Evolutionary conservation across 768 basidiomycete species (phyloP).

Genomic region (Lentinula edodes): DNA sequence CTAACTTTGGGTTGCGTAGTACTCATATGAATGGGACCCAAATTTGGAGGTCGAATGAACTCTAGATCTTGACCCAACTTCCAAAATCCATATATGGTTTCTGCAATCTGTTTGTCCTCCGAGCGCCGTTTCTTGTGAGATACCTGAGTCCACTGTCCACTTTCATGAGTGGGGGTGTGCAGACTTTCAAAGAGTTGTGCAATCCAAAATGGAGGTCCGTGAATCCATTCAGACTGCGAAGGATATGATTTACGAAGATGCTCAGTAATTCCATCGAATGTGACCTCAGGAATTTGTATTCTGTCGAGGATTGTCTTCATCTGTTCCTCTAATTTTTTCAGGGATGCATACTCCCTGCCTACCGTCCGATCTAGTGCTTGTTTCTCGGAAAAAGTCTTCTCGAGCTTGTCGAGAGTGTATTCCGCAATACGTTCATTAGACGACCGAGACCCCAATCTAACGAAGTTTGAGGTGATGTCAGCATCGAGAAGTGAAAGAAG

Average conservation of each 20-base stretch:
- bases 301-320: slow-evolving; percentile 42
- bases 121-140: slow-evolving; percentile 6
- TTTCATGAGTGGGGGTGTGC: slow-evolving; percentile 6
- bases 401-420: slow-evolving; percentile 57
- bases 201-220: slow-evolving; percentile 45
- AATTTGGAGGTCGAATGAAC: slow-evolving; percentile 28
- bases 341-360: slow-evolving; percentile 24
- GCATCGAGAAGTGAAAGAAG: slow-evolving; percentile 60
- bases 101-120: neutral
- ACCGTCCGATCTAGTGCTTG: slow-evolving; percentile 35
- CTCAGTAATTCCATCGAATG: slow-evolving; percentile 29
- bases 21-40: neutral
- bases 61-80: slow-evolving; percentile 36
- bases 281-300: slow-evolving; percentile 27
- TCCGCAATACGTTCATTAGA: slow-evolving; percentile 54
- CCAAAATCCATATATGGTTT: slow-evolving; percentile 48
- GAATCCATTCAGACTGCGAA: slow-evolving; percentile 39
- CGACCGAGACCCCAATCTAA: slow-evolving; percentile 66
- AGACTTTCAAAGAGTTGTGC: slow-evolving; percentile 8
- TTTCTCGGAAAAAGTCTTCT: slow-evolving; percentile 32
- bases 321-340: slow-evolving; percentile 41
- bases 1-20: neutral
- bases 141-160: neutral
- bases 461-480: slow-evolving; percentile 53
- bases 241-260: slow-evolving; percentile 42